phyloP scores from a whole-genome alignment of 2,329 filamentous ascomycete species.

The Tolypocladium tundrense region DNA sequence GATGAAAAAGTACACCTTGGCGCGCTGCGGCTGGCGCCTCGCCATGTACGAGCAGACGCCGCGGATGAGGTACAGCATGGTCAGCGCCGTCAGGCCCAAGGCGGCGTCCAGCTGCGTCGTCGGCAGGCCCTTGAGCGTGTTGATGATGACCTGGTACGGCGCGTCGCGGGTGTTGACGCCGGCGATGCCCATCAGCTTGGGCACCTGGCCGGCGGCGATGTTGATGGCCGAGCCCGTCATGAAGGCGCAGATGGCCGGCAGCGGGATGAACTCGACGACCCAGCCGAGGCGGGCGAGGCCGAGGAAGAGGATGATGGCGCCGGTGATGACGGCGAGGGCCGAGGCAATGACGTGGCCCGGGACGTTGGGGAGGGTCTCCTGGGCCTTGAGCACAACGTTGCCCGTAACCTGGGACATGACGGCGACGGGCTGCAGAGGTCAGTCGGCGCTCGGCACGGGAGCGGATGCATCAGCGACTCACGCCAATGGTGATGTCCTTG shows the following conservation, averaged over 20 bases:
- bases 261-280: slow-evolving; percentile 44
- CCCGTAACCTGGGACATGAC: slow-evolving; percentile 44
- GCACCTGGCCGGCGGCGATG: slow-evolving; percentile 39
- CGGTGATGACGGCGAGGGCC: slow-evolving; percentile 36
- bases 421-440: slow-evolving; percentile 34
- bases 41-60: slow-evolving; percentile 51
- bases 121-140: slow-evolving; percentile 35
- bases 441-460: neutral
- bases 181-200: slow-evolving; percentile 39
- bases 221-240: slow-evolving; percentile 43
- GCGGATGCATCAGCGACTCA: slow-evolving; percentile 29
- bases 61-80: slow-evolving; percentile 59
- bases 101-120: slow-evolving; percentile 56
- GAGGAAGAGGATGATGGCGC: slow-evolving; percentile 36
- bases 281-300: slow-evolving; percentile 41
- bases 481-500: slow-evolving; percentile 79
- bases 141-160: slow-evolving; percentile 39
- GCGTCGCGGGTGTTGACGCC: slow-evolving; percentile 38
- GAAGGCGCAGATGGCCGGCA: slow-evolving; percentile 42
- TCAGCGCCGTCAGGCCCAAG: slow-evolving; percentile 59
- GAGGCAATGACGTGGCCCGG: slow-evolving; percentile 34
- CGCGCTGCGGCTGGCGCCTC: slow-evolving; percentile 53
- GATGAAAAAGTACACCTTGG: slow-evolving; percentile 68
- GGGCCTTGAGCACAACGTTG: slow-evolving; percentile 32
- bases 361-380: slow-evolving; percentile 25